phyloP scores from a whole-genome alignment of 305 asterid genomes.

The Caryopteris hybrid region DNA sequence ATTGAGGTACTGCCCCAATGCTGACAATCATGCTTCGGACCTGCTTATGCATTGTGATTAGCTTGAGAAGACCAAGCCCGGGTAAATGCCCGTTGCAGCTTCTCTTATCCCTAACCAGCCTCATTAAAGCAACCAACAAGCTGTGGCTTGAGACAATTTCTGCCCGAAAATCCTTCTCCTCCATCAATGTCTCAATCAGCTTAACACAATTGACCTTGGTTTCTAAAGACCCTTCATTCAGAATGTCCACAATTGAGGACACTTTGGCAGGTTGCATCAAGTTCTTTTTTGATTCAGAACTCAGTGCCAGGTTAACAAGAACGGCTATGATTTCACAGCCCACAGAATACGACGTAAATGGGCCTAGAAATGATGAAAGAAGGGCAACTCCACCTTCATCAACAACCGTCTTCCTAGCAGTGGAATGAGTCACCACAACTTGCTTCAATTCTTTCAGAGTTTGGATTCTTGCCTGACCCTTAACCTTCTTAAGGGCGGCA shows the following conservation, averaged over 20 bases:
- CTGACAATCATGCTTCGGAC: constrained; percentile 40
- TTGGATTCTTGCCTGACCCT: constrained; percentile 55
- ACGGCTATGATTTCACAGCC: constrained; percentile 52
- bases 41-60: constrained; percentile 30
- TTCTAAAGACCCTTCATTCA: constrained; percentile 51
- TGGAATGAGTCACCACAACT: constrained; percentile 33
- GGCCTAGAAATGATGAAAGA: constrained; percentile 53
- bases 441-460: constrained; percentile 46
- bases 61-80: constrained; percentile 46
- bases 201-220: constrained; percentile 46
- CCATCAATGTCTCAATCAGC: constrained; percentile 41
- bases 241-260: constrained; percentile 43
- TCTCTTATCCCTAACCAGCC: constrained; percentile 53
- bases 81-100: constrained; percentile 44
- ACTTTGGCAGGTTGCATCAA: constrained; percentile 60
- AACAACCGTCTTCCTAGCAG: constrained; percentile 48
- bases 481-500: constrained; percentile 38
- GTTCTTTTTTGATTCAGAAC: constrained; percentile 28
- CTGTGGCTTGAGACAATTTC: constrained; percentile 53
- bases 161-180: constrained; percentile 37
- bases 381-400: constrained; percentile 49
- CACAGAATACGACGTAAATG: constrained; percentile 57
- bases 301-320: constrained; percentile 40
- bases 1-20: constrained; percentile 55
- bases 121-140: constrained; percentile 53